phyloP scores from a whole-genome alignment of 1,284 basidiomycete genomes.

The Irpex sp. region DNA sequence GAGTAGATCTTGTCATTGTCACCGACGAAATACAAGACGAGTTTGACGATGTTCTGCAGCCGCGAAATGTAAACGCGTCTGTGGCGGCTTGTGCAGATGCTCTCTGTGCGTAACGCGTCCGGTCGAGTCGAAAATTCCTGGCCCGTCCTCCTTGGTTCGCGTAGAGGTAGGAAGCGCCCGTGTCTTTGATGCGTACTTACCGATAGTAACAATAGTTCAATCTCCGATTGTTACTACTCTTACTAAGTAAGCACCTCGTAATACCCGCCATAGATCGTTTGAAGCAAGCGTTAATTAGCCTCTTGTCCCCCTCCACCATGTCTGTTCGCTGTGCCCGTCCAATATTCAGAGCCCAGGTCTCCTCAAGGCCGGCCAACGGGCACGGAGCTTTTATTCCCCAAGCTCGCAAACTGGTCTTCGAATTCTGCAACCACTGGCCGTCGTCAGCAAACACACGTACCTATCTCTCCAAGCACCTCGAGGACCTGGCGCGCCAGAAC shows the following conservation, averaged over 20 bases:
- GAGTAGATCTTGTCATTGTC: slow-evolving; percentile 68
- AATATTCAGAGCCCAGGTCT: slow-evolving; percentile 55
- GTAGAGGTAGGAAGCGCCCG: not conserved
- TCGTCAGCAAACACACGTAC: slow-evolving; percentile 69
- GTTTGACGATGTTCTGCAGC: slow-evolving; percentile 15
- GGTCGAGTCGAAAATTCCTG: slow-evolving; percentile 21
- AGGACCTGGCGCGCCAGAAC: slow-evolving; percentile 60
- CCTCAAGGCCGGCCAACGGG: slow-evolving; percentile 66
- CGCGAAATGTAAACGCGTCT: slow-evolving; percentile 27
- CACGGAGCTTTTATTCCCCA: slow-evolving; percentile 68
- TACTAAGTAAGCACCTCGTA: not conserved
- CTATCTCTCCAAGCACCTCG: slow-evolving; percentile 62
- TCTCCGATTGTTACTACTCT: slow-evolving; percentile 17
- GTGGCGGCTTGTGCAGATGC: slow-evolving; percentile 22
- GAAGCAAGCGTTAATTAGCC: not conserved
- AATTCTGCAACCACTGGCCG: slow-evolving; percentile 79
- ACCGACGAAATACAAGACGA: slow-evolving; percentile 5
- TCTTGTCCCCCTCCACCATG: slow-evolving; percentile 31
- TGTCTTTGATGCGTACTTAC: not conserved
- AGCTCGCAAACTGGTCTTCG: slow-evolving; percentile 79
- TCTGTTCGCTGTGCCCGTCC: slow-evolving; percentile 21
- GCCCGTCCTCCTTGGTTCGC: slow-evolving; percentile 14
- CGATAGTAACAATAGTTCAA: slow-evolving; percentile 7
- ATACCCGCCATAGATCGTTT: not conserved
- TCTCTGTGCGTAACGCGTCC: slow-evolving; percentile 25